Base-by-base conservation (phyloP, 2,329 filamentous ascomycete genomes). In the Colletotrichum cereale region DNA sequence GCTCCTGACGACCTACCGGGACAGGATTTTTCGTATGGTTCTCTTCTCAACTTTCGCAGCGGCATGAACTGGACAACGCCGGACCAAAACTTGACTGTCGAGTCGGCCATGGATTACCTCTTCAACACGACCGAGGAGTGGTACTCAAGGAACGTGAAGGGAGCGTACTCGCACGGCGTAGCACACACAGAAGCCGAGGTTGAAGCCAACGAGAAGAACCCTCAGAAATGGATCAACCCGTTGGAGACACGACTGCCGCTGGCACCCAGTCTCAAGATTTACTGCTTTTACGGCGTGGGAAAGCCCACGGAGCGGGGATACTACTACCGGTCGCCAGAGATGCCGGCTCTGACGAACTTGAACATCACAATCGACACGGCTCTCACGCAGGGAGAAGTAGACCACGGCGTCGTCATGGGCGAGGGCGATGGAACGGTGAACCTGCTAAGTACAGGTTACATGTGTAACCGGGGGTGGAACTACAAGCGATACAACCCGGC, bases 391-490 rank as follows among this genome's bases (percentile, higher is more conserved):
- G 88, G 86, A 21, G 85, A 86, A 3, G 86, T 90, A 5, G 95
- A 99, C 79, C 96, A 93, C 75, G 96, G 96, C 31, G 94, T 99
- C n/a, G 87, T 97, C 42, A 92, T 98, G 87, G 96, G 96, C 47
- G 96, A 98, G 80, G 96, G 96, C 5, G 96, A 99, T 76, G 96
- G 96, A 1, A 99, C 96, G 0, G 96, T 99, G 52, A 97, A 95
- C 74, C 82, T 99, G n/a, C 83, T 99, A 14, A 97, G 93, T 76
- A 90, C 91, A 0, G 96, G 96, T 2, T 99, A 98, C 80, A 98
- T 99, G 96, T 99, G 96, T 81, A 92, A 94, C 76, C 94, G 92
- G 77, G 96, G 96, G 3, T 99, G 96, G 96, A 91, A 91, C 69
- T 93, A 98, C 81, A 95, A 94, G 81, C 89, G 96, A 44, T 99